Evolutionary conservation across 2,329 filamentous ascomycete genomes (phyloP).

Genomic region (Fusarium incarnatum): DNA sequence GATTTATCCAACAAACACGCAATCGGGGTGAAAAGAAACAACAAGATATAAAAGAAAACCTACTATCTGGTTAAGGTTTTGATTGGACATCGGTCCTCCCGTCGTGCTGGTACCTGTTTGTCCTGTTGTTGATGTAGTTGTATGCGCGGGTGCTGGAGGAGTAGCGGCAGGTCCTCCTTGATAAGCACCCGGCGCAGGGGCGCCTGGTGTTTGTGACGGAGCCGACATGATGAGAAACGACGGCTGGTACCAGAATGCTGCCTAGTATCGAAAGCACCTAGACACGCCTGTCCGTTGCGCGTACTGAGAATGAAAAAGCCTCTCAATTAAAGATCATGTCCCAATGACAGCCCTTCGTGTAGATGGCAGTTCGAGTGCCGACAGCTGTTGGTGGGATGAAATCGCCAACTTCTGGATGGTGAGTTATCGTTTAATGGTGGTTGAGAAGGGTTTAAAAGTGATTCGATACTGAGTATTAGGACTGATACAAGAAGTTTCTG

Average conservation of each 20-base stretch:
- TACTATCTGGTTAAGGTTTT: conserved; percentile 96
- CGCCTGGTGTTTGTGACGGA: conserved; percentile 48
- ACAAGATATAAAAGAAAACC: conserved; percentile 56
- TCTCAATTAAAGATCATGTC: conserved; percentile 26
- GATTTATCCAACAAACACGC: background rate
- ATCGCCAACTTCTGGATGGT: background rate
- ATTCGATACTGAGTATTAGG: too few species aligned
- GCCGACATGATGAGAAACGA: conserved; percentile 51
- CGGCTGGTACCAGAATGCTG: background rate
- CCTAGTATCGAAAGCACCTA: background rate
- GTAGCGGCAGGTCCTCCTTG: conserved; percentile 50
- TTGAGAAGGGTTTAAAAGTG: background rate
- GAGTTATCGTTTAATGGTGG: background rate
- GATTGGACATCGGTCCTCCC: conserved; percentile 73
- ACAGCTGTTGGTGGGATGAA: conserved; percentile 3
- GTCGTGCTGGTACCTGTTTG: conserved; percentile 52
- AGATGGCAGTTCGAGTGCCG: background rate
- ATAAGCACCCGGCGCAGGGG: conserved; percentile 49
- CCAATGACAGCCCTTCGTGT: background rate
- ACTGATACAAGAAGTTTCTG: background rate
- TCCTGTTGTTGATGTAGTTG: conserved; percentile 40
- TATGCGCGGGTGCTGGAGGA: conserved; percentile 49
- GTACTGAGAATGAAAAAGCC: background rate
- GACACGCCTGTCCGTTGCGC: background rate
- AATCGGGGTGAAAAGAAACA: background rate